Evolutionary conservation across 805 yeast species (phyloP).

Genomic region (Yamadazyma ubonensis): DNA sequence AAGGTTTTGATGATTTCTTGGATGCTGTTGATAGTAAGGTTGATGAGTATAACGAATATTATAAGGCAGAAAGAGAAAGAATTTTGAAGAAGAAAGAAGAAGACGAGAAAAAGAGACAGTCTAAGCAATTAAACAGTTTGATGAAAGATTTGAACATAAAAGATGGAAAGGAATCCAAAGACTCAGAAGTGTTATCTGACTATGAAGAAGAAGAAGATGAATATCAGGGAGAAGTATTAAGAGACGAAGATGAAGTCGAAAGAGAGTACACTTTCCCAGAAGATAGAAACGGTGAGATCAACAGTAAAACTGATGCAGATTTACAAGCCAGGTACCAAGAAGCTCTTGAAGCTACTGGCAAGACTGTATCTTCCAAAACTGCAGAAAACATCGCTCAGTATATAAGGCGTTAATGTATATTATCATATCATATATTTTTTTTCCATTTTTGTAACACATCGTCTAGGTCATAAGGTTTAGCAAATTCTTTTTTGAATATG

Average conservation of each 20-base stretch:
- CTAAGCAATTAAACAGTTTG: conserved; percentile 64
- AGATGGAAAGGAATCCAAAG: conserved; percentile 28
- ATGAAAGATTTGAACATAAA: conserved; percentile 85
- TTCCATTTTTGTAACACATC: conserved; percentile 15
- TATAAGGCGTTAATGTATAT: conserved; percentile 39
- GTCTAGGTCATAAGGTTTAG: conserved; percentile 31
- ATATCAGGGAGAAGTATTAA: conserved; percentile 44
- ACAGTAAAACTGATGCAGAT: conserved; percentile 38
- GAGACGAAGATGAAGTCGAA: conserved; percentile 45
- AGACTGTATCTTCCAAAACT: conserved; percentile 59
- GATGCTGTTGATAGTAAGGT: conserved; percentile 82
- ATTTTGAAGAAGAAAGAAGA: conserved; percentile 74
- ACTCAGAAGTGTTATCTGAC: conserved; percentile 53
- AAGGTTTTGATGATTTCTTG: conserved; percentile 88
- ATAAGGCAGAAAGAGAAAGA: conserved; percentile 82
- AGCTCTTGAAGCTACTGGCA: conserved; percentile 65
- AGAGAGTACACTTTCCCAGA: conserved; percentile 74
- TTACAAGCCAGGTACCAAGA: conserved; percentile 70
- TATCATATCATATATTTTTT: neutral
- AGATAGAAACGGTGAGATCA: conserved; percentile 61
- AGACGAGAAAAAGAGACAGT: conserved; percentile 69
- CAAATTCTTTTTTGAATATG: conserved; percentile 50
- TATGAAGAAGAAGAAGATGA: conserved; percentile 49
- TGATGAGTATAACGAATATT: conserved; percentile 80
- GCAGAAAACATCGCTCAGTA: conserved; percentile 73